These are phyloP conservation scores for Corchorus olitorius DNA, from an alignment of 345 rosid genomes.

Conservation along the genomic window DNA sequence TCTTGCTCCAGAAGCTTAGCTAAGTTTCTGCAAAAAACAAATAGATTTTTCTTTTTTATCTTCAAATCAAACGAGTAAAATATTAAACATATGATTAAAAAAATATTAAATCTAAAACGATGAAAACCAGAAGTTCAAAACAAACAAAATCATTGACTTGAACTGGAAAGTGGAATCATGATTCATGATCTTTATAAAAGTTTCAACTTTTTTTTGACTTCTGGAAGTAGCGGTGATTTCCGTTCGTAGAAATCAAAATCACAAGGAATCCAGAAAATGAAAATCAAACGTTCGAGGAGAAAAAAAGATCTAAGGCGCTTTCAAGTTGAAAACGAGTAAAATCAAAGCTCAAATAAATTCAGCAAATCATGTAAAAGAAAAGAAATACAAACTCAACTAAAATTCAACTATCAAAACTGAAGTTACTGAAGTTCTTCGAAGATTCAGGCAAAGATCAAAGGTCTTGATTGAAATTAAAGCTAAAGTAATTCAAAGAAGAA, in stretches of 20 bases:
- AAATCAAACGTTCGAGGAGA: not conserved
- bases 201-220: not conserved
- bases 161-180: not conserved
- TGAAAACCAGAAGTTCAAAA: not conserved
- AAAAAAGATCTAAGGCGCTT: not conserved
- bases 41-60: not conserved
- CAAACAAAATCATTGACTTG: not conserved
- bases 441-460: conserved; percentile 17
- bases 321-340: not conserved
- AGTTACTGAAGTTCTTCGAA: not conserved
- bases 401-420: not conserved
- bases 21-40: conserved; percentile 16
- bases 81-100: not conserved
- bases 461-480: not conserved
- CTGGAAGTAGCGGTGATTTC: not conserved
- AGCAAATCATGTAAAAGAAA: not conserved
- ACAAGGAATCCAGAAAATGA: not conserved
- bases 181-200: conserved; percentile 7
- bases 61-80: not conserved
- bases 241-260: not conserved
- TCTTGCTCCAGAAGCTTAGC: conserved; percentile 30
- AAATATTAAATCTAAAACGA: conserved; percentile 5
- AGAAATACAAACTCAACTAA: not conserved
- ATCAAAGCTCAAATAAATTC: not conserved
- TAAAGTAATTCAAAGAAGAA: conserved; percentile 9